Percentiles rank a stretch among this genome's conserved stretches.
phyloP scores from a whole-genome alignment of 148 eudicot genomes.

The Vaccinium vitisidaea region DNA sequence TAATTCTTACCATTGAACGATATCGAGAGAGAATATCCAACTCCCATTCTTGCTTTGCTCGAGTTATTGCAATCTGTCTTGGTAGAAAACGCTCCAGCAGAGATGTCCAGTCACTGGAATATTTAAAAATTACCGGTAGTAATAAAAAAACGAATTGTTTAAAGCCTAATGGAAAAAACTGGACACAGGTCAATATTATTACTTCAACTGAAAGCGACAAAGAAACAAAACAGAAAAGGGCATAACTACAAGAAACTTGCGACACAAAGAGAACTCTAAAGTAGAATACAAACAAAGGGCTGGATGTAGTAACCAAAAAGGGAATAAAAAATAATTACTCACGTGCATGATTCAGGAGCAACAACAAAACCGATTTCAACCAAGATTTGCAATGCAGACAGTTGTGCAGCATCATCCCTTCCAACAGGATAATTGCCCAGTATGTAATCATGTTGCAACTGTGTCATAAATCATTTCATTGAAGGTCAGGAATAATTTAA shows the following conservation, averaged over 20 bases:
- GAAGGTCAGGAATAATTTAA: neutral
- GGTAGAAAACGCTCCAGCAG: slow-evolving; percentile 90
- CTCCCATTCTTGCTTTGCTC: slow-evolving; percentile 93
- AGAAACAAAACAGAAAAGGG: neutral
- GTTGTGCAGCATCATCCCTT: slow-evolving; percentile 91
- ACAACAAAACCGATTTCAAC: slow-evolving; percentile 81
- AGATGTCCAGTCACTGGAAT: slow-evolving; percentile 90
- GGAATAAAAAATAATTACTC: slow-evolving; percentile 31
- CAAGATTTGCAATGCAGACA: slow-evolving; percentile 88
- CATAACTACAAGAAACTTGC: neutral
- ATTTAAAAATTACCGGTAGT: neutral
- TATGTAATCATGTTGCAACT: slow-evolving; percentile 98
- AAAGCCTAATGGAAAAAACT: neutral
- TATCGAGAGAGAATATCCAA: slow-evolving; percentile 80
- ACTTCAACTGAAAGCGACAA: slow-evolving; percentile 1
- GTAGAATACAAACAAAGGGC: neutral
- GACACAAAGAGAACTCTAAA: neutral
- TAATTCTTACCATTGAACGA: slow-evolving; percentile 61
- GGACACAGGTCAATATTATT: neutral
- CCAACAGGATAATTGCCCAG: slow-evolving; percentile 98
- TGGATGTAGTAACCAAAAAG: neutral
- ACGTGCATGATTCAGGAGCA: slow-evolving; percentile 89
- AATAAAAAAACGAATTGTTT: neutral
- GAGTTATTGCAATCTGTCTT: slow-evolving; percentile 85
- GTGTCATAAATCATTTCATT: slow-evolving; percentile 19